Evolutionary conservation across 257 asterid species (phyloP).

Genomic region (Nicotiana paniculata): DNA sequence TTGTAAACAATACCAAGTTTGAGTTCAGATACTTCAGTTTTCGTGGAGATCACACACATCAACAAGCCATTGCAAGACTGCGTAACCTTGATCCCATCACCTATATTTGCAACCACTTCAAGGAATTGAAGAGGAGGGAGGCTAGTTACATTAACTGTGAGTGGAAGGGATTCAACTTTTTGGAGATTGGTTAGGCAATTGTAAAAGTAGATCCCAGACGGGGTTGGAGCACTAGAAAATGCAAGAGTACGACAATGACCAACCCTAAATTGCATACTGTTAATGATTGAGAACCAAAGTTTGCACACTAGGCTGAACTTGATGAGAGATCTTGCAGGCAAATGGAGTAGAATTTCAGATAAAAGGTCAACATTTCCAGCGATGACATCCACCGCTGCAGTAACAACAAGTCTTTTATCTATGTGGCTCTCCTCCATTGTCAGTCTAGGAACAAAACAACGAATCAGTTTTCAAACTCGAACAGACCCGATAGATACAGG

Average conservation of each 20-base stretch:
- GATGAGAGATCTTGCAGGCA: neutral
- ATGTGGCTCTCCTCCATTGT: neutral
- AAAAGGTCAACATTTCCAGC: neutral
- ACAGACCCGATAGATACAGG: neutral
- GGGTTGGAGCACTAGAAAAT: neutral
- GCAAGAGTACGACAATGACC: neutral
- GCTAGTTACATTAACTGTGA: neutral
- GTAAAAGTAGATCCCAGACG: neutral
- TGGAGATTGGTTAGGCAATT: neutral
- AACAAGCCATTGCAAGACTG: constrained; percentile 4
- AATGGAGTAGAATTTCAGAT: neutral
- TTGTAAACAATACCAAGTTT: neutral
- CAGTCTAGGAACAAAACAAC: neutral
- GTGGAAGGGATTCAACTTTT: neutral
- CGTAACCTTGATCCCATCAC: neutral
- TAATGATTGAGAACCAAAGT: neutral
- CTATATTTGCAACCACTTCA: neutral
- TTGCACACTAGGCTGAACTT: neutral
- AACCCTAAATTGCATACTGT: neutral
- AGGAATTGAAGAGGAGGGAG: neutral
- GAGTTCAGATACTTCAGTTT: neutral
- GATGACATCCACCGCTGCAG: neutral
- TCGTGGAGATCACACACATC: neutral
- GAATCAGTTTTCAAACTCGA: neutral
- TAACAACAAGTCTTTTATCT: neutral